Base-by-base conservation (phyloP, 2,329 filamentous ascomycete species). In the Phialophora expanda region DNA sequence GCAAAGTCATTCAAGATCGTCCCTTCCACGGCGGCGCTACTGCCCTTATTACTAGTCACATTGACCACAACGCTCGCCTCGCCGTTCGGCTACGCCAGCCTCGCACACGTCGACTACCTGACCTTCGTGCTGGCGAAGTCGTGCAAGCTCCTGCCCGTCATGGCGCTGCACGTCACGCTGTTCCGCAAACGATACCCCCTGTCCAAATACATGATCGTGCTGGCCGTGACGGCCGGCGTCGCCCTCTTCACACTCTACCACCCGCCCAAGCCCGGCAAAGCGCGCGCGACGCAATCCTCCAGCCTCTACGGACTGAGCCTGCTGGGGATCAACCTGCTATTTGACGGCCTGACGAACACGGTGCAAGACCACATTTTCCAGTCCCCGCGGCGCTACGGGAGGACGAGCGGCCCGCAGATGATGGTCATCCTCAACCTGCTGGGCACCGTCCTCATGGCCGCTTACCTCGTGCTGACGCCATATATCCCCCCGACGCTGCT, bases 391-490 rank as follows among this genome's bases (percentile, higher is more conserved):
- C 76, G 79, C 1, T 96, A 93, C 79, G 87, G 87, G 70, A 88
- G 89, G 14, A 97, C 95, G 77, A 87, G 88, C 2, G 95, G 95
- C 9, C 93, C 94, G 66, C 95, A 99, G 85, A 99, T 99, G 95
- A 99, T 99, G 95, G 96, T 93, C 76, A 93, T 94, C 46, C 92
- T 97, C 79, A 99, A 98, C 77, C 82, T 97, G 63, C 90, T 98
- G 78, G 90, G 87, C 73, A 94, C 93, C 3, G 75, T 88, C 55
- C 83, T 98, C 64, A 98, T 93, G 3, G 83, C 86, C 22, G 75
- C 81, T 0, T 98, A 96, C 74, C 86, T 99, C 53, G 70, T 94
- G 20, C 75, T 93, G 22, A 90, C 89, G 73, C 95, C 95, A 0
- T 92, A 89, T 81, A 78, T 97, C n/a, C 90, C 90, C 0, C 82